phyloP scores from a whole-genome alignment of 257 asterid genomes.

The Solanum chmielewskii region DNA sequence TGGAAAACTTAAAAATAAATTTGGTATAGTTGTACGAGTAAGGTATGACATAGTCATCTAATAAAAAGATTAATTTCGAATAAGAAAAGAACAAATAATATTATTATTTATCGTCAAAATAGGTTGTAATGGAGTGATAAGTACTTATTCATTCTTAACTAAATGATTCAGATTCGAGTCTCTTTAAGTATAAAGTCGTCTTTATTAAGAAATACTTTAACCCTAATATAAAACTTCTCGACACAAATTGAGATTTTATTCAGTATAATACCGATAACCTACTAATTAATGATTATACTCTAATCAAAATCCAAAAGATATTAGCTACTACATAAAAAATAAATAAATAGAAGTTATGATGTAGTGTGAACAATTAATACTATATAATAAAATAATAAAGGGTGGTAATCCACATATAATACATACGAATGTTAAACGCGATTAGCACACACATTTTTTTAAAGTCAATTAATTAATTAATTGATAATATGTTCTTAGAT shows the following conservation, averaged over 20 bases:
- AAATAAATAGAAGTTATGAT: background rate
- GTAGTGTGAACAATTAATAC: background rate
- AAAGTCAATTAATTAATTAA: background rate
- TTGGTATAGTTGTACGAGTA: background rate
- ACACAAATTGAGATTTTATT: too few species aligned
- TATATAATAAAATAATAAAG: background rate
- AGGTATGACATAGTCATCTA: accelerated
- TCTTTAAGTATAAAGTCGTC: accelerated
- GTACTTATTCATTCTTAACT: too few species aligned
- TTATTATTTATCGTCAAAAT: too few species aligned
- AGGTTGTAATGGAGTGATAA: accelerated
- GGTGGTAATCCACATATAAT: background rate
- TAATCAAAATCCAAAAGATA: background rate
- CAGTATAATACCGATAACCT: too few species aligned
- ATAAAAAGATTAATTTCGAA: too few species aligned
- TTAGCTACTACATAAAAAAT: background rate
- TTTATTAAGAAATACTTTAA: too few species aligned
- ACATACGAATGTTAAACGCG: background rate
- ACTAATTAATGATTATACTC: background rate
- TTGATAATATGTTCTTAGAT: background rate
- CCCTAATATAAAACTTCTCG: too few species aligned
- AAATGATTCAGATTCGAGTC: background rate
- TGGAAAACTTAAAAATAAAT: background rate
- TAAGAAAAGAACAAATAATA: too few species aligned
- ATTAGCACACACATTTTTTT: background rate